A percentile compares a stretch with the other conserved stretches of the same genome.
Conservation (phyloP, 345 rosid species). For the Bruguiera gymnorhiza region DNA sequence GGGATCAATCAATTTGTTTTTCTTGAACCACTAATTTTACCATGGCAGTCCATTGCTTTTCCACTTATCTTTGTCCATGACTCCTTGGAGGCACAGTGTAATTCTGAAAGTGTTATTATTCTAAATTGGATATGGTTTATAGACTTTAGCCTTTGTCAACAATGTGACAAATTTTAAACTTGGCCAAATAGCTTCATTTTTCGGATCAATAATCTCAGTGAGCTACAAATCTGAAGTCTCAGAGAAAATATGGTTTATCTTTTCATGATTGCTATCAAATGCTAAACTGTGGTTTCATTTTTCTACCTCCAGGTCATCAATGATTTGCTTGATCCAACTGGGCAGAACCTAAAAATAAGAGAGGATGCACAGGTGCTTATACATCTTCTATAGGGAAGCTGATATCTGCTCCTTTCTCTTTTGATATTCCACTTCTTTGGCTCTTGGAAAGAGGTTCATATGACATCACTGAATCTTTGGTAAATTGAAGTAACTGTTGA, state of each 20-base stretch:
- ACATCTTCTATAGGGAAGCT: background rate
- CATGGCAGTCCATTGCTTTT: too few relatives aligned
- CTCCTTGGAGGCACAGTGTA: background rate
- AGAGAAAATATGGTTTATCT: background rate
- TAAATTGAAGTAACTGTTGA: background rate
- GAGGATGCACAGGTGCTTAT: constrained; percentile 82
- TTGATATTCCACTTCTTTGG: constrained; percentile 1
- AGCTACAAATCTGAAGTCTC: background rate
- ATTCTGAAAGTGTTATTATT: background rate
- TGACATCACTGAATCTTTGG: background rate
- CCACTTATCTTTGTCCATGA: background rate
- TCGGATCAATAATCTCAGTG: background rate
- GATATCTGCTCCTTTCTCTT: background rate
- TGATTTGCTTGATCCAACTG: constrained; percentile 83
- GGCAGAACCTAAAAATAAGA: constrained; percentile 85
- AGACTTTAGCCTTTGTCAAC: background rate
- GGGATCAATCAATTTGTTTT: too few relatives aligned
- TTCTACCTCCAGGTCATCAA: constrained; percentile 63
- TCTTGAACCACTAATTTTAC: too few relatives aligned
- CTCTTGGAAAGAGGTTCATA: background rate
- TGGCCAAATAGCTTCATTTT: background rate
- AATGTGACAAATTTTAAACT: background rate
- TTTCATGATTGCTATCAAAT: background rate
- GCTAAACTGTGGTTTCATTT: background rate
- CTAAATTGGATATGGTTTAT: background rate